Evolutionary conservation across 305 asterid genomes (phyloP).

Genomic region (Fraxinus nigra): DNA sequence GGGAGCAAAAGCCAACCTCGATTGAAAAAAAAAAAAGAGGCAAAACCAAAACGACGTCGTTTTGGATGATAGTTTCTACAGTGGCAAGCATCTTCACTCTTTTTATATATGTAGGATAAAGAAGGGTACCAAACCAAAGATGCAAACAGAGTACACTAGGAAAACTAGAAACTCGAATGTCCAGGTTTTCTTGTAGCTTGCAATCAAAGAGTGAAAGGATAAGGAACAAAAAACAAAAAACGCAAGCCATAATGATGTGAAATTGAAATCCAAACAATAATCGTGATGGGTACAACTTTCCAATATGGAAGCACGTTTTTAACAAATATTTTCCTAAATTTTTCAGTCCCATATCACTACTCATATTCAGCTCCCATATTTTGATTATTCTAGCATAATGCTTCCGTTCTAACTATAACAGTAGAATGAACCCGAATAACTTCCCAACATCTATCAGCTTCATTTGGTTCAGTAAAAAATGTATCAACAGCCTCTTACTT

Average conservation of each 20-base stretch:
- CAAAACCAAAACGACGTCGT: no score
- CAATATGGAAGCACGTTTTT: neutral
- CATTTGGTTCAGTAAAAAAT: neutral
- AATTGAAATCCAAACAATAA: neutral
- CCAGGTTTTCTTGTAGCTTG: neutral
- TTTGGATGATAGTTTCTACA: no score
- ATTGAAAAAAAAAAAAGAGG: no score
- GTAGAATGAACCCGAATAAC: neutral
- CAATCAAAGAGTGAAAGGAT: neutral
- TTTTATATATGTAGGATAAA: no score
- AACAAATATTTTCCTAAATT: neutral
- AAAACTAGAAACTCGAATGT: neutral
- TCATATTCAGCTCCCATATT: neutral
- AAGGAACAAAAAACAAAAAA: neutral
- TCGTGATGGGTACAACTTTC: neutral
- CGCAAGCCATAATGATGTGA: neutral
- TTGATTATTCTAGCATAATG: neutral
- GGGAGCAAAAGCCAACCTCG: no score
- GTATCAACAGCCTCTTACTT: slow-evolving; percentile 37
- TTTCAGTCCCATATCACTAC: neutral
- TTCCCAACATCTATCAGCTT: neutral
- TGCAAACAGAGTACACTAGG: neutral
- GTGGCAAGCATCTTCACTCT: no score
- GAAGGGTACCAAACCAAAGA: neutral
- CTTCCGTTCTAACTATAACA: neutral